Evolutionary conservation across 73 alveolate genomes (phyloP).

Genomic region (Paraurostyla sp.): DNA sequence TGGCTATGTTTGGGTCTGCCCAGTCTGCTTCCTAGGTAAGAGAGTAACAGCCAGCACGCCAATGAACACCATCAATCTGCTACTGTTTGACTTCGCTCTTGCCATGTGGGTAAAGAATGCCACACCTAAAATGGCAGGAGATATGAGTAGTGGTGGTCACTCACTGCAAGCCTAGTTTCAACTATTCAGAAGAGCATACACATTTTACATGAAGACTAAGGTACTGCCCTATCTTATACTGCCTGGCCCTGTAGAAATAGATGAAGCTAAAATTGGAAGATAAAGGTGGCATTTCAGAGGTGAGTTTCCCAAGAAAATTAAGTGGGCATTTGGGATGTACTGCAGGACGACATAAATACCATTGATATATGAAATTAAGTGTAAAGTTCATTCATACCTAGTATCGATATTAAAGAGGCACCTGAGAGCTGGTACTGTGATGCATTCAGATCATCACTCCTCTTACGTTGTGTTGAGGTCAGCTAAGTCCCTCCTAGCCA

Average conservation of each 20-base stretch:
- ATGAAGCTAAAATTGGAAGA: slow-evolving; percentile 56
- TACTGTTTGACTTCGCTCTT: slow-evolving; percentile 44
- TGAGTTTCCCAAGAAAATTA: slow-evolving; percentile 45
- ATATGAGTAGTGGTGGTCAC: slow-evolving; percentile 57
- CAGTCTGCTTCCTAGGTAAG: slow-evolving; percentile 41
- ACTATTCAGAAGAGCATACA: slow-evolving; percentile 51
- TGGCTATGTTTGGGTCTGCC: slow-evolving; percentile 61
- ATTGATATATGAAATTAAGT: slow-evolving; percentile 44
- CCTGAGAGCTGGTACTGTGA: slow-evolving; percentile 53
- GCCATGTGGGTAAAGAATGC: slow-evolving; percentile 59
- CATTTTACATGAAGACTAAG: slow-evolving; percentile 44
- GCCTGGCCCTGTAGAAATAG: slow-evolving; percentile 55
- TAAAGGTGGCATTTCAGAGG: slow-evolving; percentile 61
- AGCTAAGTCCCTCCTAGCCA: slow-evolving; percentile 30
- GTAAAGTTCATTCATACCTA: slow-evolving; percentile 44
- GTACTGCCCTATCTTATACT: slow-evolving; percentile 32
- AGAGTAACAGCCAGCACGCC: slow-evolving; percentile 57
- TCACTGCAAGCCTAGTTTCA: slow-evolving; percentile 16
- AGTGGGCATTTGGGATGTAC: slow-evolving; percentile 55
- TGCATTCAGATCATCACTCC: slow-evolving; percentile 55
- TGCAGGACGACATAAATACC: slow-evolving; percentile 52
- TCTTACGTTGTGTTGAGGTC: slow-evolving; percentile 42
- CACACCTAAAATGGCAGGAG: slow-evolving; percentile 62
- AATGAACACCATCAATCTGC: slow-evolving; percentile 34
- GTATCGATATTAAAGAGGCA: slow-evolving; percentile 50